Evolutionary conservation across 2,329 filamentous ascomycete species (phyloP).

Genomic region (Trichoderma sp.): DNA sequence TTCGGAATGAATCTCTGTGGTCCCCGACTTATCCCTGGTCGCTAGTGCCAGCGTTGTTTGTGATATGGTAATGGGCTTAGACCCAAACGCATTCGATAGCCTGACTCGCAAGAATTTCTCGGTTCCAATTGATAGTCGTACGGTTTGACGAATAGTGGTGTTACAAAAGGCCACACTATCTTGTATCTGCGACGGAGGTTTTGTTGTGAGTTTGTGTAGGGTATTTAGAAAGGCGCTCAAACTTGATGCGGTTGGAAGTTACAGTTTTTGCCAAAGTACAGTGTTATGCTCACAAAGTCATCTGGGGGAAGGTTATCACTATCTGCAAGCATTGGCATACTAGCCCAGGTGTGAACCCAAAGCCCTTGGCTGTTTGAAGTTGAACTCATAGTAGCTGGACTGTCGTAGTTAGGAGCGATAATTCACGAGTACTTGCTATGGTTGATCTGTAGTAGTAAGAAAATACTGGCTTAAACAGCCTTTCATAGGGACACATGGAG

Average conservation of each 20-base stretch:
- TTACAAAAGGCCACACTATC: neutral
- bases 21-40: neutral
- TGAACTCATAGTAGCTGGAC: neutral
- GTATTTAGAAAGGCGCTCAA: neutral
- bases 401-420: neutral
- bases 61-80: neutral
- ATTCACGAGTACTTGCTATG: neutral
- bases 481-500: neutral
- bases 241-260: neutral
- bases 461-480: neutral
- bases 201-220: neutral
- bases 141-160: neutral
- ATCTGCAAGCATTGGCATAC: neutral
- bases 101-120: neutral
- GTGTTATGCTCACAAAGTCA: neutral
- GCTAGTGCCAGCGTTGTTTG: neutral
- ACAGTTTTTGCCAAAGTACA: neutral
- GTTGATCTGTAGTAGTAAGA: neutral
- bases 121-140: neutral
- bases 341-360: neutral
- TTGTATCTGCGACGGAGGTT: neutral
- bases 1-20: neutral
- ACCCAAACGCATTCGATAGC: neutral
- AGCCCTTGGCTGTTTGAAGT: neutral
- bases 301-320: neutral